A percentile compares a stretch with the other conserved stretches of the same genome.
phyloP scores from a whole-genome alignment of 2,329 filamentous ascomycete species.

The Podosphaera aphanis region DNA sequence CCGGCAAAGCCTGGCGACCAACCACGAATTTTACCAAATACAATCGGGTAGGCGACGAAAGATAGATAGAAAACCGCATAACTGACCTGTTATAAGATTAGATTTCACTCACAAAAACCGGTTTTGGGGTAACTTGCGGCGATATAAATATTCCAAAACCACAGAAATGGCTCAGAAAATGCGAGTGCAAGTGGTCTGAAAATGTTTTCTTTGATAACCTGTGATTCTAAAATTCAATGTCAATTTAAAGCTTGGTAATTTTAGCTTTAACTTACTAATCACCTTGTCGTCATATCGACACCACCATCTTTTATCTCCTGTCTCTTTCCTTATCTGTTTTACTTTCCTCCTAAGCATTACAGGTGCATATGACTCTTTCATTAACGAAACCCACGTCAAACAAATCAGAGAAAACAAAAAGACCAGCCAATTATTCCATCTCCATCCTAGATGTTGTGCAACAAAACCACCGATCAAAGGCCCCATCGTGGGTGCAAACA shows the following conservation, averaged over 20 bases:
- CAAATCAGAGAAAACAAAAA: conserved; percentile 46
- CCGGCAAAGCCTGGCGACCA: conserved; percentile 55
- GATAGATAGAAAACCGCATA: conserved; percentile 77
- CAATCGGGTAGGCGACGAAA: conserved; percentile 74
- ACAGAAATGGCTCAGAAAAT: conserved; percentile 58
- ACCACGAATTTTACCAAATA: conserved; percentile 49
- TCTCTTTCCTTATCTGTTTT: conserved; percentile 38
- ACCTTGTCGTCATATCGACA: conserved; percentile 51
- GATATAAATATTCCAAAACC: conserved; percentile 46
- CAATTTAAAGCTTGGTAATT: background rate
- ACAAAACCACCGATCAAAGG: conserved; percentile 65
- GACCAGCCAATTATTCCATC: conserved; percentile 68
- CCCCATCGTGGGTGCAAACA: conserved; percentile 47
- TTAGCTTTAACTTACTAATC: conserved; percentile 7
- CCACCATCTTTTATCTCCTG: conserved; percentile 51
- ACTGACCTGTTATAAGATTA: conserved; percentile 25
- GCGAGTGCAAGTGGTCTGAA: conserved; percentile 56
- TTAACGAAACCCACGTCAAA: conserved; percentile 30
- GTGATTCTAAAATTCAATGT: conserved; percentile 26
- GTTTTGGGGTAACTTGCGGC: conserved; percentile 18
- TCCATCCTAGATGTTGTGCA: conserved; percentile 55
- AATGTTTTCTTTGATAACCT: conserved; percentile 51
- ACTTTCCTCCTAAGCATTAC: conserved; percentile 44
- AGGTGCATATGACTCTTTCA: conserved; percentile 59
- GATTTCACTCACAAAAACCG: background rate